Percentiles rank a stretch among this genome's conserved stretches.
These are phyloP conservation scores for Saccharomyces hybrid DNA, from an alignment of 1,139 yeast species.

Conservation along the genomic window DNA sequence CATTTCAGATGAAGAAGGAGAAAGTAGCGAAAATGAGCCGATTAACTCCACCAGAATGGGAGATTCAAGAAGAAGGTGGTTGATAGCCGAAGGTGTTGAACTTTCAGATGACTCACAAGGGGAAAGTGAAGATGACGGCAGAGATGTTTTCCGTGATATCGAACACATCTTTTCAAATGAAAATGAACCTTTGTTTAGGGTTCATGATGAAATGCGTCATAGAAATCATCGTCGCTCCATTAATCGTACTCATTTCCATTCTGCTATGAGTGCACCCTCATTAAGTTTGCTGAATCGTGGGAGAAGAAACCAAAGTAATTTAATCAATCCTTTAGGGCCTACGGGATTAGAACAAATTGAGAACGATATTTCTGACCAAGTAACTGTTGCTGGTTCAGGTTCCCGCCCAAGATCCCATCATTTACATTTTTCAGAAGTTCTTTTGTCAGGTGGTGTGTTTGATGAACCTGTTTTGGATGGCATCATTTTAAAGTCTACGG, in stretches of 20 bases:
- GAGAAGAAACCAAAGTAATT: slow-evolving; percentile 25
- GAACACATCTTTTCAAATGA: slow-evolving; percentile 29
- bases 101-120: slow-evolving; percentile 26
- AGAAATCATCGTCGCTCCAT: slow-evolving; percentile 16
- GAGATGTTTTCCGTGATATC: slow-evolving; percentile 29
- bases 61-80: slow-evolving; percentile 25
- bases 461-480: slow-evolving; percentile 30
- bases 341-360: slow-evolving; percentile 30
- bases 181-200: slow-evolving; percentile 24
- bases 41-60: slow-evolving; percentile 8
- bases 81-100: slow-evolving; percentile 27
- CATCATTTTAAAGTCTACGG: slow-evolving; percentile 44
- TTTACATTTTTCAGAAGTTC: slow-evolving; percentile 25
- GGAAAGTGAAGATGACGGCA: slow-evolving; percentile 23
- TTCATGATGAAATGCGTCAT: slow-evolving; percentile 17
- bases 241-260: slow-evolving; percentile 18
- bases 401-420: slow-evolving; percentile 22
- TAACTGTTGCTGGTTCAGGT: slow-evolving; percentile 21
- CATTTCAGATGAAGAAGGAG: slow-evolving; percentile 25
- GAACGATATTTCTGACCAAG: slow-evolving; percentile 26
- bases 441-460: slow-evolving; percentile 26
- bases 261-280: slow-evolving; percentile 22
- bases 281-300: slow-evolving; percentile 24
- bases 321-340: slow-evolving; percentile 30
- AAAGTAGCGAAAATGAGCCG: slow-evolving; percentile 17